Percentiles rank a stretch among this genome's conserved stretches.
Evolutionary conservation across 495 filamentous ascomycete species (phyloP).

Genomic region (Peziza echinospora): DNA sequence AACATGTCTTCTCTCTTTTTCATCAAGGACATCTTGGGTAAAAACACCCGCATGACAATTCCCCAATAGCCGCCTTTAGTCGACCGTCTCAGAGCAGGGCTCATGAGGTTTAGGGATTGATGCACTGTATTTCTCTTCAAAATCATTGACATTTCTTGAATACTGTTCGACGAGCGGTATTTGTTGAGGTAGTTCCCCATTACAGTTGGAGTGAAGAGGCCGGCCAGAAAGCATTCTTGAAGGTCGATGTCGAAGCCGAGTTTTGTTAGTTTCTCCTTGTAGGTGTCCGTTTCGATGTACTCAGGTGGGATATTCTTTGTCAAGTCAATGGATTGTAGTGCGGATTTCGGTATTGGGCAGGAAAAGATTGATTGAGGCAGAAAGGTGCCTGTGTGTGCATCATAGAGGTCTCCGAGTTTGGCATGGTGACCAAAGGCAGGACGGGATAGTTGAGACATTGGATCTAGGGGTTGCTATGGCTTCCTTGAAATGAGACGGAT

Average conservation of each 20-base stretch:
- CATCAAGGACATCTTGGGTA: too few relatives aligned
- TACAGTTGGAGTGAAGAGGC: slow-evolving; percentile 4
- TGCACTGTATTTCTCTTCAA: slow-evolving; percentile 4
- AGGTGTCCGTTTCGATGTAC: slow-evolving; percentile 4
- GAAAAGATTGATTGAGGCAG: slow-evolving; percentile 6
- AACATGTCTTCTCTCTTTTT: too few relatives aligned
- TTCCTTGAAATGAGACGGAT: too few relatives aligned
- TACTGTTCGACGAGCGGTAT: not conserved
- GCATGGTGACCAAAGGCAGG: slow-evolving; percentile 12
- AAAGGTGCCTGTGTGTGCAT: slow-evolving; percentile 11
- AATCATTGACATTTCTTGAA: slow-evolving; percentile 6
- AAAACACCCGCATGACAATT: too few relatives aligned
- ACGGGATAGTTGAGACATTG: slow-evolving; percentile 7
- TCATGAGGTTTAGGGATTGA: slow-evolving; percentile 10
- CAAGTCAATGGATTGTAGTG: not conserved
- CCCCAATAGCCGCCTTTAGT: not conserved
- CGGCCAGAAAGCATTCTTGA: slow-evolving; percentile 10
- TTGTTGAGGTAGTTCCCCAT: slow-evolving; percentile 10
- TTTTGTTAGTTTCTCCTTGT: slow-evolving; percentile 7
- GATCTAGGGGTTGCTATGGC: too few relatives aligned
- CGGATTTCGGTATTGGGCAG: slow-evolving; percentile 2
- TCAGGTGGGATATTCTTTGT: not conserved
- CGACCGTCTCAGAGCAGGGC: slow-evolving; percentile 1
- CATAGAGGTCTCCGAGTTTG: slow-evolving; percentile 10
- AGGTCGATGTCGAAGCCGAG: slow-evolving; percentile 8